Base-by-base conservation (phyloP, 2,329 filamentous ascomycete species). In the Periglandula ipomoeae region DNA sequence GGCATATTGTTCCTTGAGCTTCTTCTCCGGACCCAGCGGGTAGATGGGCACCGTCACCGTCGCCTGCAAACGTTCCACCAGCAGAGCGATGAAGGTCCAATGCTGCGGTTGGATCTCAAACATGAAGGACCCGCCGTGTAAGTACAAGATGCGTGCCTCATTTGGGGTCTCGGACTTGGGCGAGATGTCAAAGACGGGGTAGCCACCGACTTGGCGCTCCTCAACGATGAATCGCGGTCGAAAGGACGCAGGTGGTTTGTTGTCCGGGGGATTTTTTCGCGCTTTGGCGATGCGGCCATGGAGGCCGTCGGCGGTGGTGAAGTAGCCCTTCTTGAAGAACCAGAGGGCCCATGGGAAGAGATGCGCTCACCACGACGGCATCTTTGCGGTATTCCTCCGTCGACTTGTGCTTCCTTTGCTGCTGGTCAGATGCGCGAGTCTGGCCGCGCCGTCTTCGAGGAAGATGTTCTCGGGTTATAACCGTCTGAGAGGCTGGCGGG, bases 11-110 rank as follows among this genome's bases (percentile, higher is more conserved):
- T 59, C 58, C 50, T 57, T 49, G n/a, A 65, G 53, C 19, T 53
- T 55, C 38, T 57, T 57, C 46, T 65, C 63, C 4, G 63, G 63
- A 0, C 58, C 62, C 24, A 65, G 54, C 7, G 63, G 63, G 39
- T 64, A 64, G 35, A 65, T 55, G 17, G 62, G 60, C 27, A 65
- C 58, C 2, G 61, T 62, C 37, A 64, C 52, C 11, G 59, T 53
- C 40, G 63, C 63, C 53, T 62, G 57, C 27, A 65, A 52, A 2
- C 59, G 58, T 48, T 60, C 53, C 1, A 61, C 60, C 27, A 64
- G 53, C 39, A 52, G 46, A 5, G 57, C 57, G 27, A 58, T 54
- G 19, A 64, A 37, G 34, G 50, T 46, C 63, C 63, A 65, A n/a
- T 65, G 63, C 48, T 52, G 49, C 3, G 44, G 45, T 0, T 47